Evolutionary conservation across 106 monocot species (phyloP), one percentile per base, ranked within the genome.

Genomic region (Iris macrosiphon): DNA sequence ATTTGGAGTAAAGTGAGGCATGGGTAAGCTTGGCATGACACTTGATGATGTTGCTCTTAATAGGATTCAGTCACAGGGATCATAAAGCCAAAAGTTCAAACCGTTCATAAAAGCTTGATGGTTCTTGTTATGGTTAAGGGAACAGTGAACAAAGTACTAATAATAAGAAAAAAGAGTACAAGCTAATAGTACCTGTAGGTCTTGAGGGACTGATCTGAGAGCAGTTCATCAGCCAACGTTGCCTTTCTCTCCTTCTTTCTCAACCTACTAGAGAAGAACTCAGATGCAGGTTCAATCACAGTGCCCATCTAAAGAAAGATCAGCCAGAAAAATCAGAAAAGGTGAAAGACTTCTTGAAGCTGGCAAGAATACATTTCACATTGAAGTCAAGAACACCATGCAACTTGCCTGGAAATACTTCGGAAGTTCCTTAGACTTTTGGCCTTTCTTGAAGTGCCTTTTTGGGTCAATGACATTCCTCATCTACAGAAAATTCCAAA

Each of bases 221-320:
- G 68, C 31, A 89, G 40, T 52, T 89, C 89, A 68, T 80, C 84
- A 5, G 77, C 80, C 49, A 84, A 61, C 31, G 89, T 84, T 48
- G 62, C 3, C 57, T 84, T 89, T 64, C 89, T 70, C 67, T 89
- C 77, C 58, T 80, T 84, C 74, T 84, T 89, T 13, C 70, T 84
- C 53, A 89, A 43, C 45, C 89, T 72, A 55, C 72, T 45, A 34
- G 89, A 74, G 70, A 67, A 89, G 76, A 76, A 89, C 63, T 89
- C 84, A 13, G 66, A 47, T 27, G 71, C 54, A 17, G 79, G 46
- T 48, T 89, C 89, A 28, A 89, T 56, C 23, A 89, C 74, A 20
- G 84, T 89, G 52, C 89, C 89, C 27, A 84, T 53, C 84, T 88
- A n/a, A n/a, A n/a, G n/a, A n/a, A n/a, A n/a, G n/a, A n/a, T n/a